Conservation (phyloP, 306 rosid species). For the Castanea mollissima region DNA sequence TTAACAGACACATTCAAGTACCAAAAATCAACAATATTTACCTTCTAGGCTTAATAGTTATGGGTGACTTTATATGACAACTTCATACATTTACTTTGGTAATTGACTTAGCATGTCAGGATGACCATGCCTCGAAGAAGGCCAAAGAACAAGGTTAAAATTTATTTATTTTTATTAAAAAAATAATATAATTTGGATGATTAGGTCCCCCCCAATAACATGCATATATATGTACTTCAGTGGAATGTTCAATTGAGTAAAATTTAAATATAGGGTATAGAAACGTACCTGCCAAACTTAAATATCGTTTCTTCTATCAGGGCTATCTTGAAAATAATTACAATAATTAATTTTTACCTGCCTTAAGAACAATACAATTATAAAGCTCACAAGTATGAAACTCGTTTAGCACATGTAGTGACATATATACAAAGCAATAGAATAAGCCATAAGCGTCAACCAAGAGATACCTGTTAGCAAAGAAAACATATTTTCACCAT, state of each 20-base stretch:
- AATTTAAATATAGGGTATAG: background rate
- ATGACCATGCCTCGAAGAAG: no score
- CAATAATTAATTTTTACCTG: conserved; percentile 4
- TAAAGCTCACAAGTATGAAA: background rate
- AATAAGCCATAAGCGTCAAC: conserved; percentile 47
- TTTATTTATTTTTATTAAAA: background rate
- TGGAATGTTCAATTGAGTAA: background rate
- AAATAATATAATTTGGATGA: background rate
- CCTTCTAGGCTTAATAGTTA: no score
- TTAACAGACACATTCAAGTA: no score
- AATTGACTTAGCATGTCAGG: no score
- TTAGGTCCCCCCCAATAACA: no score
- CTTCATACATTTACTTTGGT: no score
- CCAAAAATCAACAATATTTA: no score
- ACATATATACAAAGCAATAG: conserved; percentile 16
- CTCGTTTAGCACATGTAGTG: conserved; percentile 2
- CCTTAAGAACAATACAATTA: background rate
- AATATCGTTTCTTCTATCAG: background rate
- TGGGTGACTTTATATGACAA: no score
- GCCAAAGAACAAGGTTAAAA: no score
- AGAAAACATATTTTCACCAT: no score
- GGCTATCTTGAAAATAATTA: background rate
- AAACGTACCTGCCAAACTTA: background rate
- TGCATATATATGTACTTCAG: background rate
- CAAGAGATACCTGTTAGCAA: conserved; percentile 39